Conservation (phyloP, 2,329 filamentous ascomycete species). For the Sporothrix pseudoabietina region DNA sequence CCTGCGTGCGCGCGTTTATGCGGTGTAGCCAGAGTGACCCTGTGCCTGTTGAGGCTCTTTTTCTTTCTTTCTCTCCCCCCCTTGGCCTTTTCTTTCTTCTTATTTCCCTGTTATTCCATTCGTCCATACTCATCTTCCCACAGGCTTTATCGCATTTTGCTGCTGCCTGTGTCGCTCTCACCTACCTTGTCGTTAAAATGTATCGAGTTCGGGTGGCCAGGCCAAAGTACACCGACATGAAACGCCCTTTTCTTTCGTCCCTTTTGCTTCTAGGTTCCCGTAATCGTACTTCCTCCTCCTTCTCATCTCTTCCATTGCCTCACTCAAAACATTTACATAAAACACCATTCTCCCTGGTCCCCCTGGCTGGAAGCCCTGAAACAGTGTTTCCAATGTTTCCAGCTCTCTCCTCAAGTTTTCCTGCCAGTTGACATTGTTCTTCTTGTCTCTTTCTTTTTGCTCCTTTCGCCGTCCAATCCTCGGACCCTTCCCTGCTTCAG, state of each 20-base stretch:
- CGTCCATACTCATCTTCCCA: not conserved
- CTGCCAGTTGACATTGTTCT: not conserved
- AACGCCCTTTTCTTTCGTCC: not conserved
- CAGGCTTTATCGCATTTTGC: not conserved
- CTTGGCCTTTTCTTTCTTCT: not conserved
- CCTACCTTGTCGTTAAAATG: not conserved
- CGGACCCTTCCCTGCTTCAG: slow-evolving; percentile 9
- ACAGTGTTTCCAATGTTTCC: slow-evolving; percentile 19
- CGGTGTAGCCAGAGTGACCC: not conserved
- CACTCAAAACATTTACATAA: slow-evolving; percentile 25
- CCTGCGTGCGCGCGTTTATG: slow-evolving; percentile 13
- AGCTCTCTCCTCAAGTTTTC: not conserved
- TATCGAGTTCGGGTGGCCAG: not conserved
- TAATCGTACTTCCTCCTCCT: not conserved
- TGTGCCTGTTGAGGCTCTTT: not conserved
- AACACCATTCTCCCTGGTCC: not conserved
- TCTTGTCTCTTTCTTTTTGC: not conserved
- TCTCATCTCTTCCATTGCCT: slow-evolving; percentile 9
- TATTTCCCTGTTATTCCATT: not conserved
- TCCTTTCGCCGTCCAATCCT: slow-evolving; percentile 1
- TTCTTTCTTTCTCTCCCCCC: not conserved
- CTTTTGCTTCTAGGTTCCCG: not conserved
- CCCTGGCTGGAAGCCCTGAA: slow-evolving; percentile 10
- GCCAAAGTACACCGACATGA: not conserved
- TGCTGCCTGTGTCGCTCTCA: not conserved